phyloP scores from a whole-genome alignment of 106 monocot genomes.

The Allium fistulosum region DNA sequence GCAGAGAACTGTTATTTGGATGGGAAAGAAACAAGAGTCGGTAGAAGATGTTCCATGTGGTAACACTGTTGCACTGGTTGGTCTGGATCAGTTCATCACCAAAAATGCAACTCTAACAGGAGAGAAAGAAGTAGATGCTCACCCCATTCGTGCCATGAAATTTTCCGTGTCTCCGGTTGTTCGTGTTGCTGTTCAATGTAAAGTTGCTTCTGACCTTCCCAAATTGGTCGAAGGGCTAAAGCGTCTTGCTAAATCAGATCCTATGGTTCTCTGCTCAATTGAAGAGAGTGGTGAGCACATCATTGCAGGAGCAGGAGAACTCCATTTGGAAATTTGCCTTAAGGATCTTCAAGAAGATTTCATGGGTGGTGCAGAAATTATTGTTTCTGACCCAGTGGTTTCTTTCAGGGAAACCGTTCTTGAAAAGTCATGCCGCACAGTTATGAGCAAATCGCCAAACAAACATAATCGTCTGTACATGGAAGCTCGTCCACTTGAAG shows the following conservation, averaged over 20 bases:
- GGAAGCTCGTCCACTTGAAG: constrained; percentile 31
- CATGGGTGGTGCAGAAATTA: constrained; percentile 27
- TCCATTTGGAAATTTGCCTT: constrained; percentile 25
- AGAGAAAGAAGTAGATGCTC: constrained; percentile 28
- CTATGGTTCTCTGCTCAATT: constrained; percentile 20
- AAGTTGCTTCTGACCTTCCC: constrained; percentile 25
- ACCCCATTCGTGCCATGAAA: constrained; percentile 28
- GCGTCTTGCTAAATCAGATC: constrained; percentile 20
- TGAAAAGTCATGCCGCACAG: constrained; percentile 19
- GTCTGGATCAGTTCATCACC: constrained; percentile 21
- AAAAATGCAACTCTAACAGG: constrained; percentile 26
- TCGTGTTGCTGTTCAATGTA: constrained; percentile 26
- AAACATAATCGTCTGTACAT: constrained; percentile 33
- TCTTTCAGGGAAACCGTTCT: constrained; percentile 27
- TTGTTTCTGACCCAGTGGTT: constrained; percentile 16
- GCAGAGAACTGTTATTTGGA: constrained; percentile 27
- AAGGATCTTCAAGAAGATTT: constrained; percentile 24
- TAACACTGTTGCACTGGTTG: constrained; percentile 26
- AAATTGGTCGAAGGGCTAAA: constrained; percentile 22
- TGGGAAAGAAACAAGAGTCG: constrained; percentile 28
- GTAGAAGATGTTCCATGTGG: constrained; percentile 29
- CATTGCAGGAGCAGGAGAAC: constrained; percentile 24
- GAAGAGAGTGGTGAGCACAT: constrained; percentile 32
- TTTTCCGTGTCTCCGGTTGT: constrained; percentile 29
- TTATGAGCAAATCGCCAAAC: constrained; percentile 30